Percentiles rank a stretch among this genome's conserved stretches.
These are phyloP conservation scores for Pythium apleroticum DNA, from an alignment of 352 stramenopile species.

Conservation along the genomic window DNA sequence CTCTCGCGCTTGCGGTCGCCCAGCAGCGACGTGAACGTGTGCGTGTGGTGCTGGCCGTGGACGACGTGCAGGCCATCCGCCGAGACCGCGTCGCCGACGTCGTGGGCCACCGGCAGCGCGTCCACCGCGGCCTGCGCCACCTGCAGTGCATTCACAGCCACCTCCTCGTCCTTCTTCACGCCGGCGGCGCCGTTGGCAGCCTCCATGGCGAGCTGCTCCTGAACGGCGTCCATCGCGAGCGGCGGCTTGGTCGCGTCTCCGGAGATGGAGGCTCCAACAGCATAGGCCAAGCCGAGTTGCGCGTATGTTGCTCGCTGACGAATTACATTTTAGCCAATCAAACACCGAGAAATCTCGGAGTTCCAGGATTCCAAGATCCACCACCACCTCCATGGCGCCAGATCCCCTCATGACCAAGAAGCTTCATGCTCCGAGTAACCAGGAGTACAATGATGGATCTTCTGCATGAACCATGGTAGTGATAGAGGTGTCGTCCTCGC, in stretches of 20 bases:
- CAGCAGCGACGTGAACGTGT: conserved; percentile 55
- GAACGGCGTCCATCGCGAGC: conserved; percentile 8
- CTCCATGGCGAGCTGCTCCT: conserved; percentile 17
- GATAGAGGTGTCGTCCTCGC: too few species aligned
- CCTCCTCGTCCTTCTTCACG: conserved; percentile 26
- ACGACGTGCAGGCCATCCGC: conserved; percentile 29
- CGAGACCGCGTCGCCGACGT: conserved; percentile 18
- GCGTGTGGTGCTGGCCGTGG: conserved; percentile 27
- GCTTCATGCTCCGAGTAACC: background rate
- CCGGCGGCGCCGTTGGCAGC: conserved; percentile 17
- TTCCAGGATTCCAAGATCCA: background rate
- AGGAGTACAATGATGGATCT: too few species aligned
- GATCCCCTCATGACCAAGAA: too few species aligned
- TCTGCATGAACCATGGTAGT: background rate
- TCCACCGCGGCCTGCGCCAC: conserved; percentile 16
- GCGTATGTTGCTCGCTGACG: conserved; percentile 8
- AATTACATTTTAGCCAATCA: conserved; percentile 21
- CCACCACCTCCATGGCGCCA: too few species aligned
- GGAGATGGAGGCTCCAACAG: conserved; percentile 16
- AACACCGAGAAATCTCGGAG: background rate
- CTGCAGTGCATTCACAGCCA: conserved; percentile 19
- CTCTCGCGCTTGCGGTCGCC: conserved; percentile 63
- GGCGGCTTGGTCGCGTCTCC: background rate
- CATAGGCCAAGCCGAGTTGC: conserved; percentile 7
- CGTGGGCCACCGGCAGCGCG: conserved; percentile 17